Evolutionary conservation across 2,329 filamentous ascomycete species (phyloP), one percentile per base, ranked within the genome.

Genomic region (Colletotrichum magnum): DNA sequence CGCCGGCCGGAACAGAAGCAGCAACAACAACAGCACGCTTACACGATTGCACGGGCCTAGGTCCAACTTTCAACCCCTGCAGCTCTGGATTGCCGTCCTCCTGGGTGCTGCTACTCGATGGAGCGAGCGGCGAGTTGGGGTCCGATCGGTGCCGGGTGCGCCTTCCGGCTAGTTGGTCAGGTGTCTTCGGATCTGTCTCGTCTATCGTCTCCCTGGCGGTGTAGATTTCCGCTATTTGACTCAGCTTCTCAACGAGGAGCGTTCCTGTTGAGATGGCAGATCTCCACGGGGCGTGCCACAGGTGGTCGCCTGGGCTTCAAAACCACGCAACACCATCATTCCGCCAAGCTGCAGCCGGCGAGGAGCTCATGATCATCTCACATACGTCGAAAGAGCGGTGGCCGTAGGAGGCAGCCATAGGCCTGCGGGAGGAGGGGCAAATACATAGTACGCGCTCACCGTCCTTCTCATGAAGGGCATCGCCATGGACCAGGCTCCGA

Each of bases 301-400:
- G 66, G 67, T 69, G 63, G 67, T n/a, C 36, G 57, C 41, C 18
- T 39, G 13, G 58, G 47, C 24, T 47, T 45, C 51, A 39, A 39
- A 36, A 45, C 18, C 24, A 26, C 59, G 50, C 67, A 69, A 69
- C 56, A 61, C 57, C 51, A 53, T 47, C 36, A 24, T 51, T 32
- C 36, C 52, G 51, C 62, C 67, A 67, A 67, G 56, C 57, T 61
- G 67, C 67, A 67, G 56, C 61, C 39, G 9, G 6, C 24, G 43
- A 39, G 56, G 62, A 69, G 51, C 56, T 67, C 67, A 57, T 69
- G 67, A 69, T 69, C 57, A 69, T 53, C 45, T 67, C 57, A 39
- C 32, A 39, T 61, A 57, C 57, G 57, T 48, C 67, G 61, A 67
- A 69, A 69, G 62, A 69, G 67, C 67, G 67, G 67, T 69, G 67